Conservation (phyloP, 164 flowering plant genomes). For the Dillenia turbinata region DNA sequence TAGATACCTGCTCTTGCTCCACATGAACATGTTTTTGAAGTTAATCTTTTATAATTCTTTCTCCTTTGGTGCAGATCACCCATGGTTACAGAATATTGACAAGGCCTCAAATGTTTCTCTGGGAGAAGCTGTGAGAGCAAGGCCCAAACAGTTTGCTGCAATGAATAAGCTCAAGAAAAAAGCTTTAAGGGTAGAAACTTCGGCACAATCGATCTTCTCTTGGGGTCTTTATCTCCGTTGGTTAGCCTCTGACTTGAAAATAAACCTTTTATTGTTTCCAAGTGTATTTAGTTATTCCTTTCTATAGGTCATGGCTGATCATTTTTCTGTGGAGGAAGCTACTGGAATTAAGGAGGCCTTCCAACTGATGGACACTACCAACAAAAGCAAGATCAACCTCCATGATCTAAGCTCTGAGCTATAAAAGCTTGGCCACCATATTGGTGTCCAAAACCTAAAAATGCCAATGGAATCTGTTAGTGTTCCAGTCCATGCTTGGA, state of each 20-base stretch:
- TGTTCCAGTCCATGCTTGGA: too few species aligned
- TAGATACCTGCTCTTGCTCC: too few species aligned
- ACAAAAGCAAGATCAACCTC: constrained; percentile 62
- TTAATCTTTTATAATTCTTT: background rate
- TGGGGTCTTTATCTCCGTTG: too few species aligned
- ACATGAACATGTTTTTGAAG: background rate
- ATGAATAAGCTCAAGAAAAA: constrained; percentile 90
- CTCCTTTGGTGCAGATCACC: constrained; percentile 70
- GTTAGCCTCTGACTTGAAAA: too few species aligned
- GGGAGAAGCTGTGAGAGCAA: constrained; percentile 85
- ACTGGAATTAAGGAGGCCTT: constrained; percentile 86
- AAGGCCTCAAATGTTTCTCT: constrained; percentile 86
- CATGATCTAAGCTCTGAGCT: constrained; percentile 60
- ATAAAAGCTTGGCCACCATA: too few species aligned
- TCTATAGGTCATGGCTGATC: constrained; percentile 80
- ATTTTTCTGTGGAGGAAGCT: constrained; percentile 83
- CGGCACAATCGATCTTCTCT: too few species aligned
- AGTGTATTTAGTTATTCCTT: too few species aligned
- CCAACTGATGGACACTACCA: constrained; percentile 64
- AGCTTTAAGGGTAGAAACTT: constrained; percentile 74
- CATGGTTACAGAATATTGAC: constrained; percentile 88
- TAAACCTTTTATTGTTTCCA: too few species aligned
- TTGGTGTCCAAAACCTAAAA: constrained; percentile 69
- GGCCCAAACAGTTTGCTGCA: too few species aligned
- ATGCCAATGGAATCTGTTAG: constrained; percentile 88